phyloP scores from a whole-genome alignment of 495 filamentous ascomycete species.

The Coniosporium apollinis region DNA sequence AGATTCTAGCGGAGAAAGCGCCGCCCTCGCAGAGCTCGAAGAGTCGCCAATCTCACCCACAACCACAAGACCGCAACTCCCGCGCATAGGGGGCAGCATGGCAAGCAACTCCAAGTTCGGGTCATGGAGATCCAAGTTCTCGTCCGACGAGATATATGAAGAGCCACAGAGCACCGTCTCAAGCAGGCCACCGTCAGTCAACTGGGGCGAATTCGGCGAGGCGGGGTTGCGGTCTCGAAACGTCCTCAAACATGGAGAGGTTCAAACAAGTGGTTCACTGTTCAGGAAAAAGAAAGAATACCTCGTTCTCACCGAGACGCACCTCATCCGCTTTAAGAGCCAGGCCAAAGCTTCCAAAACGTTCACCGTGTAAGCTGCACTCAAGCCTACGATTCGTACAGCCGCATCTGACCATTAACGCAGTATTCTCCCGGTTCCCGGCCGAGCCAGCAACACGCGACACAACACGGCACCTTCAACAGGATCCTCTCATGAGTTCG shows the following conservation, averaged over 20 bases:
- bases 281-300: constrained; percentile 79
- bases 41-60: constrained; percentile 4
- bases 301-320: constrained; percentile 73
- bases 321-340: constrained; percentile 68
- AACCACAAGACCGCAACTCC: constrained; percentile 4
- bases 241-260: constrained; percentile 52
- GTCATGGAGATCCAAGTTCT: constrained; percentile 2
- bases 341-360: constrained; percentile 51
- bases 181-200: constrained; percentile 11
- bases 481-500: constrained; percentile 44
- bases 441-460: constrained; percentile 8
- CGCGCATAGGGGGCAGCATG: constrained; percentile 6
- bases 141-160: no score
- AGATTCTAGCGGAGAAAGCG: no score
- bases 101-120: constrained; percentile 2
- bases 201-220: constrained; percentile 13
- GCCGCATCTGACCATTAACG: no score
- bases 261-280: constrained; percentile 65
- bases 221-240: constrained; percentile 26
- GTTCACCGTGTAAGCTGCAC: constrained; percentile 32
- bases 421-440: constrained; percentile 5
- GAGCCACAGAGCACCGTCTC: constrained; percentile 25
- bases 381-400: no score
- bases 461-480: constrained; percentile 35
- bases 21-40: constrained; percentile 4